phyloP scores from a whole-genome alignment of 1,139 yeast genomes.

The Kurtzmaniella quercitrusa region DNA sequence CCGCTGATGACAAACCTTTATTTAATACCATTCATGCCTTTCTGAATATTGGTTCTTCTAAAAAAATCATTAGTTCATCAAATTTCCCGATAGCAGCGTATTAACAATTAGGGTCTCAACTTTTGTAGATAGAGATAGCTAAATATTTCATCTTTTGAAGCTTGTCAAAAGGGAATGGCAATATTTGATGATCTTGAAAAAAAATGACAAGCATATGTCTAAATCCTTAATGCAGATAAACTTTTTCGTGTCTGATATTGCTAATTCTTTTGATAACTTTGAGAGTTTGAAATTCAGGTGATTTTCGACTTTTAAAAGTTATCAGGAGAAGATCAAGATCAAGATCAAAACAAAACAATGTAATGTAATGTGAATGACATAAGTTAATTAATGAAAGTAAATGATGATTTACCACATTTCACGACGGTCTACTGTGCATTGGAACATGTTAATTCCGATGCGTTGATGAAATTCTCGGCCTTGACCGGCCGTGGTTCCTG shows the following conservation, averaged over 20 bases:
- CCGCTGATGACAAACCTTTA: conserved; percentile 86
- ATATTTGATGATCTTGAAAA: conserved; percentile 68
- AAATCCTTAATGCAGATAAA: conserved; percentile 62
- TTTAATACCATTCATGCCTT: conserved; percentile 93
- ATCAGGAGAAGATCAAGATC: background rate
- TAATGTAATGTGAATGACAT: background rate
- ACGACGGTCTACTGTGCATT: conserved; percentile 99
- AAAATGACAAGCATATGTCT: conserved; percentile 99
- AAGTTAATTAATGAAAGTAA: conserved; percentile 35
- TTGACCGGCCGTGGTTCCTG: conserved; percentile 99
- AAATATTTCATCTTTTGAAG: conserved; percentile 14
- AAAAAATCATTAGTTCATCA: conserved; percentile 7
- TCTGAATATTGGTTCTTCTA: conserved; percentile 47
- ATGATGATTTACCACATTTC: conserved; percentile 94
- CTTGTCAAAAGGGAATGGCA: conserved; percentile 6
- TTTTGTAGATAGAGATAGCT: background rate
- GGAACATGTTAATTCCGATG: conserved; percentile 64
- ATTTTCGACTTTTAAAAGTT: conserved; percentile 10
- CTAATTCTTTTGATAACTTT: conserved; percentile 7
- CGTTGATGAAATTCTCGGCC: conserved; percentile 94
- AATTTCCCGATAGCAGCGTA: conserved; percentile 4
- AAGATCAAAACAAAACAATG: background rate
- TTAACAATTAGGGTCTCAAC: background rate
- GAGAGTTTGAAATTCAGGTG: conserved; percentile 8
- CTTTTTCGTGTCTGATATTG: conserved; percentile 62